Conservation (phyloP, 164 flowering plant species). For the Magnolia kwangsiensis region DNA sequence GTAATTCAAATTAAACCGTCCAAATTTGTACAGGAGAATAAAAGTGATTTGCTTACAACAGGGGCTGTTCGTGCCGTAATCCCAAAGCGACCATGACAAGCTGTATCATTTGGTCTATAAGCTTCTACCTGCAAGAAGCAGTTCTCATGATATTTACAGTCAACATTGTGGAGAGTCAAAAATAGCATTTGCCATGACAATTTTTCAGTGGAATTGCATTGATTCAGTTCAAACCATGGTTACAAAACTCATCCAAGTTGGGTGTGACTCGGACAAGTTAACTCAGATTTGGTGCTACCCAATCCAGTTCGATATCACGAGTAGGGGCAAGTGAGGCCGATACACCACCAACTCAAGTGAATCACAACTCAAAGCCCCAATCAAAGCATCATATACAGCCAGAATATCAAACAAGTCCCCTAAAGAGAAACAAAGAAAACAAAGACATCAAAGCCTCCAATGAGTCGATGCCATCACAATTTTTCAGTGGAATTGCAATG, state of each 20-base stretch:
- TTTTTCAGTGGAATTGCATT: background rate
- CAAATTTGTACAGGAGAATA: background rate
- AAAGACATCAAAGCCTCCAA: background rate
- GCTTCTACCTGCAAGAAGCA: constrained; percentile 73
- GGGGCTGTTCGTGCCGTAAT: constrained; percentile 92
- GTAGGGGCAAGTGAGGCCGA: too few relatives aligned
- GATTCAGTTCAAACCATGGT: background rate
- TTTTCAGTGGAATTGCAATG: background rate
- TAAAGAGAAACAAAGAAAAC: too few relatives aligned
- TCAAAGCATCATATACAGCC: background rate
- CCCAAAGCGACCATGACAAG: constrained; percentile 94
- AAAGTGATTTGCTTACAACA: constrained; percentile 49
- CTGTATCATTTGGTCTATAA: constrained; percentile 88
- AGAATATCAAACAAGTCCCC: too few relatives aligned
- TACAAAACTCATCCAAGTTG: too few relatives aligned
- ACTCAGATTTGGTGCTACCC: too few relatives aligned
- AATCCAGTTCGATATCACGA: too few relatives aligned
- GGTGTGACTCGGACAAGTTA: too few relatives aligned
- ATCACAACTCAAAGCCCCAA: too few relatives aligned
- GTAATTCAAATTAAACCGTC: too few relatives aligned
- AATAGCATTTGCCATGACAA: background rate
- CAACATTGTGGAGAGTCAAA: background rate
- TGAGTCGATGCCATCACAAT: background rate
- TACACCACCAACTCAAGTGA: too few relatives aligned
- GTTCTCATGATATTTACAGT: background rate